phyloP scores from a whole-genome alignment of 2,329 filamentous ascomycete genomes.

The Plectosphaerella plurivora region DNA sequence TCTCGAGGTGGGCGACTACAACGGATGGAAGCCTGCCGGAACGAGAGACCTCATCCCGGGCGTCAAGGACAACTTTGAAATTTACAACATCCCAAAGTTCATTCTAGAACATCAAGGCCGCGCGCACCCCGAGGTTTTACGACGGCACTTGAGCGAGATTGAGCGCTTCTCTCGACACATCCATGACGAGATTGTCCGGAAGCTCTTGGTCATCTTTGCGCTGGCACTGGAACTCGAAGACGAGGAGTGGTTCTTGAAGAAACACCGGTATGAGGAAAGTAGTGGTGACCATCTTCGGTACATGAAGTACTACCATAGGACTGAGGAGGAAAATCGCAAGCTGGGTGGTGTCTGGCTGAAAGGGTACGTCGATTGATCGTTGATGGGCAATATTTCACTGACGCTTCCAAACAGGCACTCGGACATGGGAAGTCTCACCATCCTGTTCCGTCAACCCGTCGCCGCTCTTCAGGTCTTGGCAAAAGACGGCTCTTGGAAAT shows the following conservation, averaged over 20 bases:
- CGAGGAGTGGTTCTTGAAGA: conserved; percentile 49
- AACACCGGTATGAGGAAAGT: conserved; percentile 50
- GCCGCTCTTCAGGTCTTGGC: conserved; percentile 45
- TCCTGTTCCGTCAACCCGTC: conserved; percentile 52
- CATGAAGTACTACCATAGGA: conserved; percentile 49
- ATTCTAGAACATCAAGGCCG: conserved; percentile 35
- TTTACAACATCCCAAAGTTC: conserved; percentile 59
- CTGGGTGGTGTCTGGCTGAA: conserved; percentile 32
- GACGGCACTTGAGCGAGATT: conserved; percentile 46
- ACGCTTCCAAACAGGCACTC: conserved; percentile 31
- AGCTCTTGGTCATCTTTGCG: conserved; percentile 53
- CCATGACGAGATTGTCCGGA: conserved; percentile 46
- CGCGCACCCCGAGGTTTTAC: conserved; percentile 39
- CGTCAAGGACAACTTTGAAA: conserved; percentile 49
- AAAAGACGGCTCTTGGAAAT: conserved; percentile 32
- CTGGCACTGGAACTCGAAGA: conserved; percentile 53
- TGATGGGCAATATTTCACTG: background rate
- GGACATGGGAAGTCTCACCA: conserved; percentile 45
- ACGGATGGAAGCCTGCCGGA: conserved; percentile 48
- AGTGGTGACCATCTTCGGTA: conserved; percentile 55
- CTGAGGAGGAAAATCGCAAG: conserved; percentile 34
- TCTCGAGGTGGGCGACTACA: conserved; percentile 47
- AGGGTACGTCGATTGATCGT: conserved; percentile 11
- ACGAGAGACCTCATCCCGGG: conserved; percentile 17
- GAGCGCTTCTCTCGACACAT: conserved; percentile 40